phyloP scores from a whole-genome alignment of 2,329 filamentous ascomycete species.

The Colletotrichum sp. region DNA sequence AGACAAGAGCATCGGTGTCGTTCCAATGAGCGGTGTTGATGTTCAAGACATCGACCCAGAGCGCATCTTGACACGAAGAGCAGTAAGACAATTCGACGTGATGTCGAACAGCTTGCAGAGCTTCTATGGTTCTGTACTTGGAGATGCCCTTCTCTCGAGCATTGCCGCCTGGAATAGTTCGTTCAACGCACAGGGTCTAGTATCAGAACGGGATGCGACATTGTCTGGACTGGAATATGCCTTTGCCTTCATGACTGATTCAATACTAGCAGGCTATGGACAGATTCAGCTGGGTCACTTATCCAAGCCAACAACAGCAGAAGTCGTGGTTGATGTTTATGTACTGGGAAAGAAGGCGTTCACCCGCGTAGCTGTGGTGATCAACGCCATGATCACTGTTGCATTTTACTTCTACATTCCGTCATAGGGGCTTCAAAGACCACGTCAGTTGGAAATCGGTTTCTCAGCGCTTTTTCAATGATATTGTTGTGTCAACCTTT shows the following conservation, averaged over 20 bases:
- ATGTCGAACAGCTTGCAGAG: conserved; percentile 41
- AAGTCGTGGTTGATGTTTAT: conserved; percentile 21
- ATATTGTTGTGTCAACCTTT: no score
- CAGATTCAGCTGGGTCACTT: conserved; percentile 32
- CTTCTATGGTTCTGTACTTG: conserved; percentile 38
- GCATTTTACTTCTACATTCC: neutral
- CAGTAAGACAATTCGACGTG: no score
- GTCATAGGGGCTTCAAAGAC: no score
- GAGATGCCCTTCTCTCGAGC: conserved; percentile 36
- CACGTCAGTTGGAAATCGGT: no score
- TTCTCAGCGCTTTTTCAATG: neutral
- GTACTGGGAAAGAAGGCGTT: neutral
- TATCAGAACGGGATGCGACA: neutral
- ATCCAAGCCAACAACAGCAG: neutral
- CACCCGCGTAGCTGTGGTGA: neutral
- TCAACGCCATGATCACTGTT: neutral
- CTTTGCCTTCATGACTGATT: conserved; percentile 23
- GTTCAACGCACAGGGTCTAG: neutral
- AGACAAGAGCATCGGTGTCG: conserved; percentile 31
- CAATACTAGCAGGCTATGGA: conserved; percentile 33
- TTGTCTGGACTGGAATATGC: conserved; percentile 21
- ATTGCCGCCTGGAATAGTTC: conserved; percentile 24
- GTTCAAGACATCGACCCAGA: conserved; percentile 26
- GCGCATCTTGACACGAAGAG: conserved; percentile 32
- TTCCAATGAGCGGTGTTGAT: conserved; percentile 15